These are phyloP conservation scores for Acacia acuminata DNA, from an alignment of 306 rosid genomes.

Conservation along the genomic window DNA sequence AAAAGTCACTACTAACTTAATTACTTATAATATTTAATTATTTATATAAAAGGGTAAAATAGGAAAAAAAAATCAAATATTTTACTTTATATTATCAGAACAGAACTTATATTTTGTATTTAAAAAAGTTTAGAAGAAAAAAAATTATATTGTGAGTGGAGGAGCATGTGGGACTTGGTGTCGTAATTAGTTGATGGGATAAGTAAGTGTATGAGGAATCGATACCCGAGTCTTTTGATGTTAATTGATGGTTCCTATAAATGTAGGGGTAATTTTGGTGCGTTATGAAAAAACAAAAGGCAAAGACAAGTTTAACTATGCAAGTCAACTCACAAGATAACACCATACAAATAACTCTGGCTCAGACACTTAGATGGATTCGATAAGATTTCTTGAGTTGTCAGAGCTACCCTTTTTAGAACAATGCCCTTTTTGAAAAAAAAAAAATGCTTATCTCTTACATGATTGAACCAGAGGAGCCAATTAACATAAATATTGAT, in stretches of 20 bases:
- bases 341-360: background rate
- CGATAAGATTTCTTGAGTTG: conserved; percentile 28
- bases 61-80: too few species aligned
- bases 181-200: background rate
- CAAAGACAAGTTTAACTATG: conserved; percentile 17
- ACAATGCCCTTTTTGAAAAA: background rate
- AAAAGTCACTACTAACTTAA: too few species aligned
- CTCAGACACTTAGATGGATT: background rate
- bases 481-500: background rate
- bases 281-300: background rate
- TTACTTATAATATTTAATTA: background rate
- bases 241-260: background rate
- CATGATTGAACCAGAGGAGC: background rate
- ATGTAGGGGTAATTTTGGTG: background rate
- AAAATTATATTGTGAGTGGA: background rate
- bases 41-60: background rate
- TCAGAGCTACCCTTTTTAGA: background rate
- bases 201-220: background rate
- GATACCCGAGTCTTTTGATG: background rate
- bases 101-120: too few species aligned
- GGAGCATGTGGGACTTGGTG: background rate
- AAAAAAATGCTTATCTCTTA: background rate
- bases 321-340: conserved; percentile 20
- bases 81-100: too few species aligned
- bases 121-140: too few species aligned